Evolutionary conservation across 1,284 basidiomycete genomes (phyloP), one percentile per base, ranked within the genome.

Genomic region (Papiliotrema nemorosa): DNA sequence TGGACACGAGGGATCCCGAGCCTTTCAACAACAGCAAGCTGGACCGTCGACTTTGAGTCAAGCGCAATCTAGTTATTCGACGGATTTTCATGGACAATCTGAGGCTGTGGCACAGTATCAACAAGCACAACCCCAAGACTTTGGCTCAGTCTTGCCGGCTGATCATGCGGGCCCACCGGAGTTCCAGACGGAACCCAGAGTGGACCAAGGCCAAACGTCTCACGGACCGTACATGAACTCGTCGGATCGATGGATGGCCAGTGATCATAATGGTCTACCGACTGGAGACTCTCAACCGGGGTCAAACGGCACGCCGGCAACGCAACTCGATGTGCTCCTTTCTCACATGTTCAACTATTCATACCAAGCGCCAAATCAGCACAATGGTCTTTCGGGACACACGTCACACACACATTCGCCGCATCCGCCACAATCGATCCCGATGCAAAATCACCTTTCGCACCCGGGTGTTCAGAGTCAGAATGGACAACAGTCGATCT

Each of bases 161-260:
- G n/a, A n/a, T n/a, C n/a, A n/a, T n/a, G 9, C 29, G 9, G 14
- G 7, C 29, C 9, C 29, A 31, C 29, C 29, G 7, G 29, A 31
- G 9, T 31, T 44, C 10, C 22, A 4, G 24, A 27, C 9, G 42
- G n/a, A 27, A 22, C 22, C 26, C 24, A 12, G 18, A 41, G 36
- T 44, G 47, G 46, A n/a, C 21, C 49, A 20, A 6, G 36, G 18
- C 14, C 10, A 37, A 37, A 40, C 29, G 29, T 10, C 31, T 26
- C 49, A 53, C 33, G 60, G 59, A 31, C 55, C 55, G 13, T 68
- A 68, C 45, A 65, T 68, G 63, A 53, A 64, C 33, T 57, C 55
- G 7, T 66, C 66, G 31, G 67, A 68, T 50, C 35, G 67, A 22
- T 70, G 67, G 67, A 65, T 70, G 62, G 64, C 67, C 3, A 48